A percentile compares a stretch with the other conserved stretches of the same genome.
Evolutionary conservation across 352 stramenopile genomes (phyloP).

Genomic region (Pythium myriotylum): DNA sequence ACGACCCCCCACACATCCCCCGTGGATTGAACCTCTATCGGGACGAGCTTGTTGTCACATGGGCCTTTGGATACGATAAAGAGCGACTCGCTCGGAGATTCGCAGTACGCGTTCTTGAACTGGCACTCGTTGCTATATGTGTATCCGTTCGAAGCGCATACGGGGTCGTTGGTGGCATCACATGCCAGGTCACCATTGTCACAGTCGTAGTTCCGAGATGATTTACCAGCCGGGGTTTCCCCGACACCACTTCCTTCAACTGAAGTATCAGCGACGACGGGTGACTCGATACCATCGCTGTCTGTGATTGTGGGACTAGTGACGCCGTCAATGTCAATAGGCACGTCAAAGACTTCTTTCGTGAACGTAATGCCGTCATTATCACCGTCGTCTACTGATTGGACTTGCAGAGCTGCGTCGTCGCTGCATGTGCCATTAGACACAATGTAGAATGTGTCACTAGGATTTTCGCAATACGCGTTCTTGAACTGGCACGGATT

Average conservation of each 20-base stretch:
- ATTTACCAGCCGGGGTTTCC: background rate
- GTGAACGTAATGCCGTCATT: background rate
- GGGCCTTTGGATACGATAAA: constrained; percentile 19
- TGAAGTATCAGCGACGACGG: background rate
- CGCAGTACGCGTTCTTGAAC: constrained; percentile 50
- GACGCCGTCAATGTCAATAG: constrained; percentile 9
- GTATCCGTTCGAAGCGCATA: constrained; percentile 63
- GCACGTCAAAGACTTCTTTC: background rate
- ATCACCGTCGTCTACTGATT: background rate
- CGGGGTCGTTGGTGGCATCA: constrained; percentile 15
- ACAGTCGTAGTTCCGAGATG: background rate
- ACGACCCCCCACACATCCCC: background rate
- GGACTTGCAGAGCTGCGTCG: background rate
- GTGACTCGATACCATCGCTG: background rate
- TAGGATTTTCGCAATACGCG: constrained; percentile 18
- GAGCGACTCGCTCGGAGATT: constrained; percentile 30
- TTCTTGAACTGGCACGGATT: constrained; percentile 23
- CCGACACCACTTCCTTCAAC: background rate
- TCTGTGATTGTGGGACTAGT: background rate
- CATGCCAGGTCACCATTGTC: background rate
- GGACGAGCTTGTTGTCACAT: constrained; percentile 13
- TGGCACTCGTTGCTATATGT: constrained; percentile 66
- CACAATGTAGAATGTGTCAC: constrained; percentile 12
- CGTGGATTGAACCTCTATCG: background rate
- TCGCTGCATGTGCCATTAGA: background rate